Percentiles rank a stretch among this genome's conserved stretches.
Evolutionary conservation across 2,329 filamentous ascomycete genomes (phyloP).

Genomic region (Colletotrichum scovillei): DNA sequence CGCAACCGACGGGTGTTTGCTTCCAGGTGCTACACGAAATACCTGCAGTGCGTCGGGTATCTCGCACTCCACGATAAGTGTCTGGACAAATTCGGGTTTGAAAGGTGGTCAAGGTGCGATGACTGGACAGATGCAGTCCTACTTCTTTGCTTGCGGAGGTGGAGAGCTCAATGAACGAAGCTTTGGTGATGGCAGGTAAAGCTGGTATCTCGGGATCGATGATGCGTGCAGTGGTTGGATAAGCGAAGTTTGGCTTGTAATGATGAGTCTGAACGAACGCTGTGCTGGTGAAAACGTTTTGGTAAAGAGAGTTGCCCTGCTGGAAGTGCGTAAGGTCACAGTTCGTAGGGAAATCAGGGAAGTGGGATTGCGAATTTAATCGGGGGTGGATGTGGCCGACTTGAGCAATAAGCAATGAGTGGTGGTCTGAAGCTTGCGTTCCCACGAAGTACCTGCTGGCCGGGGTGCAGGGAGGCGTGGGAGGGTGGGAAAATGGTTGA

Average conservation of each 20-base stretch:
- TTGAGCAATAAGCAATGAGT: constrained; percentile 34
- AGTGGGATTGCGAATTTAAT: constrained; percentile 18
- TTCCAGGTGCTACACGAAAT: constrained; percentile 10
- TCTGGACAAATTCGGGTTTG: background rate
- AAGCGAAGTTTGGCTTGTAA: background rate
- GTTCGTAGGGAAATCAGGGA: constrained; percentile 13
- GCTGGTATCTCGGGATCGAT: background rate
- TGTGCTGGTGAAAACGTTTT: background rate
- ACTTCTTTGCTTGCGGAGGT: background rate
- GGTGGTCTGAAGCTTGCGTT: constrained; percentile 32
- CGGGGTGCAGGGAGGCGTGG: constrained; percentile 20
- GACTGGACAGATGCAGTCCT: background rate
- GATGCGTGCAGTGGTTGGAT: background rate
- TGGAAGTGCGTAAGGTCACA: constrained; percentile 4
- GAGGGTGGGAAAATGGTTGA: constrained; percentile 10
- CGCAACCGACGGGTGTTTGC: constrained; percentile 14
- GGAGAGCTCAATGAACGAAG: background rate
- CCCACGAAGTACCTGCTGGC: constrained; percentile 22
- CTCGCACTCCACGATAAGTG: background rate
- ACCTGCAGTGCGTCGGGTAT: constrained; percentile 18
- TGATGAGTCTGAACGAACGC: background rate
- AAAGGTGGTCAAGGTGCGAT: background rate
- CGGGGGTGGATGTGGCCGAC: constrained; percentile 16
- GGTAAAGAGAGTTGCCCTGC: constrained; percentile 1
- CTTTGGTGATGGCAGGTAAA: background rate